Base-by-base conservation (phyloP, 768 basidiomycete genomes). In the Podaxis mareebaensis region DNA sequence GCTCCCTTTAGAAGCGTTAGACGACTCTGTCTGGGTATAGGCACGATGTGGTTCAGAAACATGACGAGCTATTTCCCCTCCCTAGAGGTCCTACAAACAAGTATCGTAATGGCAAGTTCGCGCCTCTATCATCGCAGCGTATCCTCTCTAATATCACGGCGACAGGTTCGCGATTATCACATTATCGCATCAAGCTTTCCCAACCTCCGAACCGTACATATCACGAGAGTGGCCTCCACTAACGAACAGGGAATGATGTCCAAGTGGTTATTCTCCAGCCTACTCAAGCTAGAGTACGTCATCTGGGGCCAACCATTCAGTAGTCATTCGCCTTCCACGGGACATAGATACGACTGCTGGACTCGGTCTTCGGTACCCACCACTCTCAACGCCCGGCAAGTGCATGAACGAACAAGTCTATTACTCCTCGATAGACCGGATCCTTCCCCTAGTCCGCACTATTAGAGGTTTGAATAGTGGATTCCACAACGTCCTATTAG, bases 101-200 rank as follows among this genome's bases (percentile, higher is more conserved):
- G 30, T 48, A 33, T 59, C 17, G 33, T 15, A 10, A 36, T 36
- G 58, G 58, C 49, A 10, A 36, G 58, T 44, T 28, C 12, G 17
- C 26, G 28, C 58, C 20, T 48, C 24, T 30, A 17, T 13, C 42
- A 46, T 11, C 3, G n/a, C 6, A 8, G 3, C 7, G 6, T 3
- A 3, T 20, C 17, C 13, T 26, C 17, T 28, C 44, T 30, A 20
- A 58, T 7, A 30, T 11, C 26, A 36, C 6, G 1, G 20, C 44
- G 44, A 59, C 58, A 59, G 58, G 28, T 49, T 3, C 58, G 58
- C 12, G 58, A 59, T 12, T 59, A 59, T 20, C 44, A 59, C 26
- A 36, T 48, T 3, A 48, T 59, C 15, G 26, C 58, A 33, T 36
- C 42, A 13, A 46, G 30, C 20, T 48, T 59, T 22, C 58, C 58